Evolutionary conservation across 164 flowering plant genomes (phyloP).

Genomic region (Euptelea pleiosperma): DNA sequence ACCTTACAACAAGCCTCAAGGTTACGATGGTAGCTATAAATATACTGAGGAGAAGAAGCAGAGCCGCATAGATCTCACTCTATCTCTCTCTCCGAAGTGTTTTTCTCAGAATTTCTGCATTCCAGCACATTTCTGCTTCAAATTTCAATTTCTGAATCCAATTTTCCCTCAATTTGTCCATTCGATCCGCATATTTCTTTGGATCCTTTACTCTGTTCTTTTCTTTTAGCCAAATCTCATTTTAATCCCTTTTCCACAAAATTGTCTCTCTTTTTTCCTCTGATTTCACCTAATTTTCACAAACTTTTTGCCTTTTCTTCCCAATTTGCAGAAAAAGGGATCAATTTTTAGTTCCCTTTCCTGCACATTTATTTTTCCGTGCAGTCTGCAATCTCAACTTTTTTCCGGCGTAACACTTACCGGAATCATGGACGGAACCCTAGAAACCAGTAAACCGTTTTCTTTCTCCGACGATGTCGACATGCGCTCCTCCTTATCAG

Average conservation of each 20-base stretch:
- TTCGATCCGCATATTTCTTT: conserved; percentile 1
- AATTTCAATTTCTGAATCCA: neutral
- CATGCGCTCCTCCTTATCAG: conserved; percentile 49
- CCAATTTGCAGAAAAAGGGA: conserved; percentile 20
- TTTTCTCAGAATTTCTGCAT: too few relatives aligned
- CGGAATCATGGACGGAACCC: conserved; percentile 25
- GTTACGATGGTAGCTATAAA: too few relatives aligned
- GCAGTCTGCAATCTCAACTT: conserved; percentile 8
- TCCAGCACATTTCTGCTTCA: neutral
- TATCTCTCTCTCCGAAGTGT: neutral
- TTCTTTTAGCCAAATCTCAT: neutral
- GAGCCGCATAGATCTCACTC: neutral
- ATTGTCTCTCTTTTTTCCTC: neutral
- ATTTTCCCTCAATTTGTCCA: neutral
- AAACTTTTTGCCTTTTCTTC: neutral
- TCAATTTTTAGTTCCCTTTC: conserved; percentile 17
- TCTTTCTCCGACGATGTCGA: conserved; percentile 13
- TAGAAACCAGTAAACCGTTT: conserved; percentile 22
- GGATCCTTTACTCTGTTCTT: conserved; percentile 1
- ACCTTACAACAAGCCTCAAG: too few relatives aligned
- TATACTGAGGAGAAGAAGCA: too few relatives aligned
- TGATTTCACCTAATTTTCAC: neutral
- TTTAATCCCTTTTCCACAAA: neutral
- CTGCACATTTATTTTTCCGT: conserved; percentile 15
- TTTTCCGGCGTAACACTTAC: neutral